Percentiles rank a stretch among this genome's conserved stretches.
Conservation (phyloP, 202 grass and related monocot species). For the Digitaria exilis region DNA sequence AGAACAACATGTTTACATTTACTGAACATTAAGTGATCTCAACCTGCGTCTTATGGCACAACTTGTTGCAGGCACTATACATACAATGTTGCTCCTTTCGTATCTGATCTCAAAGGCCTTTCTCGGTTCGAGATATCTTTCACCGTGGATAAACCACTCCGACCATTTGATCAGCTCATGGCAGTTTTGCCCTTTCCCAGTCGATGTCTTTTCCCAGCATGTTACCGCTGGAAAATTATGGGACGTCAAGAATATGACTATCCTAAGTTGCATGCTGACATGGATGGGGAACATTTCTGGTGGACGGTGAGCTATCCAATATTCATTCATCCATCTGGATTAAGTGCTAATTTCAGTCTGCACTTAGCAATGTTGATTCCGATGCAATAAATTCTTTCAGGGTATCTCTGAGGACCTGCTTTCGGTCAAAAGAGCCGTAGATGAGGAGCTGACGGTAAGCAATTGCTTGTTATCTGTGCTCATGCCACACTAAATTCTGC, state of each 20-base stretch:
- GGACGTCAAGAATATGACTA: conserved; percentile 12
- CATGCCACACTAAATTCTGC: not conserved
- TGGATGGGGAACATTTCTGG: conserved; percentile 40
- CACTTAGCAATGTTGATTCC: not conserved
- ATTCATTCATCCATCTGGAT: not conserved
- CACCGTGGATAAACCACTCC: conserved; percentile 42
- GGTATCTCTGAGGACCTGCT: conserved; percentile 43
- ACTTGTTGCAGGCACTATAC: conserved; percentile 52
- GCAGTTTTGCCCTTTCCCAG: conserved; percentile 57
- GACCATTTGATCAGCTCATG: conserved; percentile 72
- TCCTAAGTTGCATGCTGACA: conserved; percentile 36
- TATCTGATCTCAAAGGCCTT: conserved; percentile 58
- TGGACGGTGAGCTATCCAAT: conserved; percentile 44
- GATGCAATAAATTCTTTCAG: conserved; percentile 25
- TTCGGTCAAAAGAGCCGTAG: conserved; percentile 30
- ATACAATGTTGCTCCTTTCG: conserved; percentile 54
- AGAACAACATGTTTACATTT: not conserved
- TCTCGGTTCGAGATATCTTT: conserved; percentile 44
- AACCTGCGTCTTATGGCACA: not conserved
- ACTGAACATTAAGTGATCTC: not conserved
- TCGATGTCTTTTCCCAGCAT: conserved; percentile 33
- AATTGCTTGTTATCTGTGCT: not conserved
- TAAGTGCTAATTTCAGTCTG: not conserved
- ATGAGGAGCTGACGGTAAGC: conserved; percentile 50
- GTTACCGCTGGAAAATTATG: conserved; percentile 47